A percentile compares a stretch with the other conserved stretches of the same genome.
Conservation (phyloP, 75 land plant species). For the Pseudotsuga menziesii region DNA sequence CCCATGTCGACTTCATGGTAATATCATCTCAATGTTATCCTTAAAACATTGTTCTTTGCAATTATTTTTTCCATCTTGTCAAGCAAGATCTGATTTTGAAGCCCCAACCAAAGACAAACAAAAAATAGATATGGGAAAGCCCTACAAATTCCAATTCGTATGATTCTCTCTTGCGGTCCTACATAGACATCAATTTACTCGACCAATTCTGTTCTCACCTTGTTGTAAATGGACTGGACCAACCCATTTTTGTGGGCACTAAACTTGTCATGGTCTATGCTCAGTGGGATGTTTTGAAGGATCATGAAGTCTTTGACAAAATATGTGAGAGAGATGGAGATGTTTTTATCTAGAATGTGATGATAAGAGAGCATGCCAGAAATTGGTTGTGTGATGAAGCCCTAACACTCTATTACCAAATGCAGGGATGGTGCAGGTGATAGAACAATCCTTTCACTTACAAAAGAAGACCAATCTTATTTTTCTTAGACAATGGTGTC, state of each 20-base stretch:
- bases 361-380: slow-evolving; percentile 61
- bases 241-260: slow-evolving; percentile 25
- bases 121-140: no score
- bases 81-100: no score
- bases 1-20: no score
- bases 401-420: slow-evolving; percentile 16
- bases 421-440: no score
- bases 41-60: no score
- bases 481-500: no score
- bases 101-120: no score
- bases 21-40: no score
- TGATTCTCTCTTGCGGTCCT: slow-evolving; percentile 45
- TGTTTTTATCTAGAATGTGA: slow-evolving; percentile 35
- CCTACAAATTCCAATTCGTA: slow-evolving; percentile 3
- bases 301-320: slow-evolving; percentile 53
- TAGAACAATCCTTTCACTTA: no score
- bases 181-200: slow-evolving; percentile 18
- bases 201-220: slow-evolving; percentile 32
- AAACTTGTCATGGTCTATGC: slow-evolving; percentile 52
- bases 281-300: slow-evolving; percentile 15
- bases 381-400: slow-evolving; percentile 28
- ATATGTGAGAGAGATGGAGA: slow-evolving; percentile 26
- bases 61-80: no score
- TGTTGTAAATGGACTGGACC: slow-evolving; percentile 34
- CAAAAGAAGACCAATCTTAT: no score